Conservation (phyloP, 1,139 yeast genomes). For the Pneumocystis sp. region DNA sequence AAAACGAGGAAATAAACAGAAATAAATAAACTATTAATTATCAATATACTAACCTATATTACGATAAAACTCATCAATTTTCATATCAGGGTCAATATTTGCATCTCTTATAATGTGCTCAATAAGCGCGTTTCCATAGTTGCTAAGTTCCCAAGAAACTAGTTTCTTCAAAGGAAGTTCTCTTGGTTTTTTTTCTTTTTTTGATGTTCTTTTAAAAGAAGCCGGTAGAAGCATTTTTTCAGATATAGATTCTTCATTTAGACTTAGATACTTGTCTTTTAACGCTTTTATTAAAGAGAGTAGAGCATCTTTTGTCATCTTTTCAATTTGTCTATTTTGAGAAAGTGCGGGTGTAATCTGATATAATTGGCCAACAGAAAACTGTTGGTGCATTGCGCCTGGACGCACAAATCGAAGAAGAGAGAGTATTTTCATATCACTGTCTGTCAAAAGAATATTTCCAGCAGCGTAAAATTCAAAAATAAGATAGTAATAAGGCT, state of each 20-base stretch:
- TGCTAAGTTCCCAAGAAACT: constrained; percentile 52
- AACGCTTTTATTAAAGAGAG: background rate
- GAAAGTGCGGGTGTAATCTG: constrained; percentile 27
- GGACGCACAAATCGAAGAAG: constrained; percentile 57
- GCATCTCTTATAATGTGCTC: constrained; percentile 30
- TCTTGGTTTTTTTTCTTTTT: constrained; percentile 37
- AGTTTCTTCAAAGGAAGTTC: constrained; percentile 47
- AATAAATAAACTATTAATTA: constrained; percentile 18
- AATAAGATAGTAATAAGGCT: constrained; percentile 43
- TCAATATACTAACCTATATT: constrained; percentile 21
- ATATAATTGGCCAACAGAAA: constrained; percentile 62
- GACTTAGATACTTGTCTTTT: background rate
- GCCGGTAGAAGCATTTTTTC: background rate
- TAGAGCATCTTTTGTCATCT: constrained; percentile 6
- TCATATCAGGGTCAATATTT: constrained; percentile 22
- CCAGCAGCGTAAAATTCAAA: constrained; percentile 94
- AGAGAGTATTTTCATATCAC: constrained; percentile 49
- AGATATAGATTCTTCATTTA: background rate
- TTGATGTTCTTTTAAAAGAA: constrained; percentile 29
- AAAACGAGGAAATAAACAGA: constrained; percentile 13
- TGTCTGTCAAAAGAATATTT: constrained; percentile 63
- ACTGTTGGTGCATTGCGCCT: constrained; percentile 40
- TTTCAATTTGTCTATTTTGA: constrained; percentile 14
- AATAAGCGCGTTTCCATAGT: constrained; percentile 64
- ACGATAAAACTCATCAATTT: constrained; percentile 31